Percentiles rank a stretch among this genome's conserved stretches.
Conservation (phyloP, 148 eudicot genomes). For the Chenopodium suecicum region DNA sequence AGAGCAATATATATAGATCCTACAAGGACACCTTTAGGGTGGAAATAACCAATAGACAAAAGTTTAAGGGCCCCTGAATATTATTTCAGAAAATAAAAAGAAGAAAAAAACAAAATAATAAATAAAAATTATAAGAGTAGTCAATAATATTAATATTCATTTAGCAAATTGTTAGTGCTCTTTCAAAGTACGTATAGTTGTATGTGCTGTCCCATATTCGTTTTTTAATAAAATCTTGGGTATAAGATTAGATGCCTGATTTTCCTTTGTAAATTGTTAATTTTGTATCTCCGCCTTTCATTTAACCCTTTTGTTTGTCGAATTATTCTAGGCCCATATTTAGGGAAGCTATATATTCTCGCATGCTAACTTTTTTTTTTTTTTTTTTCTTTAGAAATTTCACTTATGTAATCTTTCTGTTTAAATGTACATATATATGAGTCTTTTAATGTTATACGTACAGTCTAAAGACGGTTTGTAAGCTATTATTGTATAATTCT, state of each 20-base stretch:
- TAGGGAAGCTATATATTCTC: conserved; percentile 8
- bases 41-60: conserved; percentile 12
- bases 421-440: too few species aligned
- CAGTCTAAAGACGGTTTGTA: too few species aligned
- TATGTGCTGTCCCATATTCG: conserved; percentile 31
- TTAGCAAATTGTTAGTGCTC: conserved; percentile 25
- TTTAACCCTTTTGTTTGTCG: background rate
- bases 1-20: conserved; percentile 31
- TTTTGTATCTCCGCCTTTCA: conserved; percentile 15
- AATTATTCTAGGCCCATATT: conserved; percentile 20
- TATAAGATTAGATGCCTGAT: conserved; percentile 30
- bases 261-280: background rate
- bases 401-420: too few species aligned
- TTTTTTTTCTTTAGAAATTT: background rate
- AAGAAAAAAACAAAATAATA: background rate
- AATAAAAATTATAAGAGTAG: background rate
- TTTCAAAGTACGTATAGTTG: conserved; percentile 23
- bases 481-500: too few species aligned
- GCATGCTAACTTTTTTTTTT: background rate
- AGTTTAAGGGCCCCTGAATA: background rate
- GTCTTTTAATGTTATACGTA: too few species aligned
- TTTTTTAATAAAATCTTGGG: background rate
- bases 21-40: conserved; percentile 9
- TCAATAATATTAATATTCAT: background rate
- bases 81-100: background rate